Evolutionary conservation across 495 filamentous ascomycete genomes (phyloP).

Genomic region (Darksidea phi): DNA sequence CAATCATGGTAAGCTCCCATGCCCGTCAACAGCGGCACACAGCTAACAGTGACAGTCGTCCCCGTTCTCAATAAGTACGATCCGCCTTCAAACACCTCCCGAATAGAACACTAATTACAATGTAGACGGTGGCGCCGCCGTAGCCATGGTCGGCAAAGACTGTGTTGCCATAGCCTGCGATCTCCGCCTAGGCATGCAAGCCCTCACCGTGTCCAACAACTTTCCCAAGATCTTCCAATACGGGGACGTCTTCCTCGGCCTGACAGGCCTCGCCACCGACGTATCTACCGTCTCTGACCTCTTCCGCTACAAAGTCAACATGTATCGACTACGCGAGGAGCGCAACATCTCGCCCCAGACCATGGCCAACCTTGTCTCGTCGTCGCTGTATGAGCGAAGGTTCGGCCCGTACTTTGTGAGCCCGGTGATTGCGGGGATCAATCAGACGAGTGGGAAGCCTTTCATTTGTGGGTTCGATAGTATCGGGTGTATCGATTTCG

Average conservation of each 20-base stretch:
- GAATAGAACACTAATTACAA: constrained; percentile 16
- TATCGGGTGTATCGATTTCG: constrained; percentile 98
- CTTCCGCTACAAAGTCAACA: constrained; percentile 99
- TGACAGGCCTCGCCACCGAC: constrained; percentile 95
- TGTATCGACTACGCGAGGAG: constrained; percentile 98
- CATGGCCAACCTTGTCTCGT: constrained; percentile 91
- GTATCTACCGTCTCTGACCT: constrained; percentile 92
- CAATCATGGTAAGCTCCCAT: constrained; percentile 34
- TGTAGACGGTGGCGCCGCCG: constrained; percentile 89
- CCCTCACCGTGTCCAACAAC: constrained; percentile 97
- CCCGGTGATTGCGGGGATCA: constrained; percentile 90
- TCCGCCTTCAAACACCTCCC: not conserved
- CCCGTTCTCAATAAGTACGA: constrained; percentile 37
- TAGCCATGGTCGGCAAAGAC: constrained; percentile 98
- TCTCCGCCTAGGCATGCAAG: constrained; percentile 93
- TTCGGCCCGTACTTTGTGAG: constrained; percentile 96
- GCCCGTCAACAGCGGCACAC: constrained; percentile 1
- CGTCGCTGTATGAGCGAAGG: constrained; percentile 84
- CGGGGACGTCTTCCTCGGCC: constrained; percentile 92
- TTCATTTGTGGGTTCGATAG: constrained; percentile 99
- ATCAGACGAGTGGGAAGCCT: constrained; percentile 84
- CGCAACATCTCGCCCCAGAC: constrained; percentile 91
- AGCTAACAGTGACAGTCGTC: constrained; percentile 32
- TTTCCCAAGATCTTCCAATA: constrained; percentile 99
- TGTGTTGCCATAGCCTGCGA: constrained; percentile 99